phyloP scores from a whole-genome alignment of 352 stramenopile genomes.

The Thalassiosira mediterranea region DNA sequence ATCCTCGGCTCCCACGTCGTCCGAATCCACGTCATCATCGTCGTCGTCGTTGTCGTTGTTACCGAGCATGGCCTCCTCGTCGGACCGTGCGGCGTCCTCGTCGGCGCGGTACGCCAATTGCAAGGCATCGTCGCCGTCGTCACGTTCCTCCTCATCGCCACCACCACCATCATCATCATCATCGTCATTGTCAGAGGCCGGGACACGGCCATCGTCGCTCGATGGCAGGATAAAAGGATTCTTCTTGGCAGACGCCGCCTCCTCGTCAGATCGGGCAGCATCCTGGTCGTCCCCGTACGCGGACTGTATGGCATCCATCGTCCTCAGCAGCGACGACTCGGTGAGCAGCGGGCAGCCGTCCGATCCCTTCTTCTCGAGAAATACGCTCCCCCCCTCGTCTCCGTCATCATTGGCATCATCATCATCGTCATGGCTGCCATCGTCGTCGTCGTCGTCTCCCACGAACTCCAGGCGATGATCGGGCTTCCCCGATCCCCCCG shows the following conservation, averaged over 20 bases:
- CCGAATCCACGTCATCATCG: too few relatives aligned
- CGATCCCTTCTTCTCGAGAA: neutral
- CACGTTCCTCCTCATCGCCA: too few relatives aligned
- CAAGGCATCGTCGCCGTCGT: too few relatives aligned
- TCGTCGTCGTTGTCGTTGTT: neutral
- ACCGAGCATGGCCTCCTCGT: neutral
- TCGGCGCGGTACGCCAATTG: too few relatives aligned
- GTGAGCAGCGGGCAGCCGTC: constrained; percentile 36
- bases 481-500: constrained; percentile 19
- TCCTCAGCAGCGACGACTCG: constrained; percentile 43
- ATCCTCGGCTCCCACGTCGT: too few relatives aligned
- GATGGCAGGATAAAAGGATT: too few relatives aligned
- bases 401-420: constrained; percentile 19
- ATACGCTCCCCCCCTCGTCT: neutral
- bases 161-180: constrained; percentile 19
- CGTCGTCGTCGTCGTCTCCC: constrained; percentile 6
- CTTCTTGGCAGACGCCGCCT: constrained; percentile 12
- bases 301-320: constrained; percentile 41
- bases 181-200: too few relatives aligned
- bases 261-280: neutral
- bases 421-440: constrained; percentile 11
- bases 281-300: neutral
- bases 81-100: constrained; percentile 1
- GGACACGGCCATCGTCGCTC: too few relatives aligned
- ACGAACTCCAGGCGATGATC: constrained; percentile 15